Base-by-base conservation (phyloP, 2,329 filamentous ascomycete species). In the Lojkania enalia region DNA sequence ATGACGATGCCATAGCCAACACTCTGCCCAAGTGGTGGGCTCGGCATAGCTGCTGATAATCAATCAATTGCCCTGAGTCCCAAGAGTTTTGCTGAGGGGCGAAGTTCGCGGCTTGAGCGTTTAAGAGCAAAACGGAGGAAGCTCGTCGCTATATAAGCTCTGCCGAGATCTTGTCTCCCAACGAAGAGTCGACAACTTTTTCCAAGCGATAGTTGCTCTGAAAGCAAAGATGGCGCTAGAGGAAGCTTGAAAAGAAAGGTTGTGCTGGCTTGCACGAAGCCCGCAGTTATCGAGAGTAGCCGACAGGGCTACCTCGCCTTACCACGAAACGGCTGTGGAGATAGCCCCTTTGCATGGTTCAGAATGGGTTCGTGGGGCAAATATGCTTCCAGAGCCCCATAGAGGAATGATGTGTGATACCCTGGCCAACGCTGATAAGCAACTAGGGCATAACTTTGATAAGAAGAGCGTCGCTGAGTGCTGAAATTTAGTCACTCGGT, bases 1-100 rank as follows among this genome's bases (percentile, higher is more conserved):
- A 91, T 71, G 39, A 91, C 81, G 55, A 91, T 84, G 61, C 86
- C 87, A 79, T 91, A 91, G 60, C 88, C 87, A 51, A 84, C 85
- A 44, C 80, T 82, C 60, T 87, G 82, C 52, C 68, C 61, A 14
- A 76, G 67, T 20, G 71, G 70, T 19, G 71, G 67, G 39, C 56
- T 42, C 46, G 48, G 46, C 20, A 31, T 50, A 33, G 30, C 30
- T 9, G 14, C 14, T 7, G 30, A 16, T 9, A 9, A 12, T 21
- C 15, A 36, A 36, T 20, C 19, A 36, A 36, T 6, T 21, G 33
- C 16, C 9, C 6, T 6, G 15, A 33, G 15, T 33, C 7, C 9
- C 15, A 9, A 16, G 15, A 33, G 9, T 16, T 16, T 33, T 33
- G 30, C 30, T 15, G 15, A 33, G 30, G 9, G 6, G 9, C 6